Conservation (phyloP, 1,284 basidiomycete genomes). For the Ceratobasidium sp. region DNA sequence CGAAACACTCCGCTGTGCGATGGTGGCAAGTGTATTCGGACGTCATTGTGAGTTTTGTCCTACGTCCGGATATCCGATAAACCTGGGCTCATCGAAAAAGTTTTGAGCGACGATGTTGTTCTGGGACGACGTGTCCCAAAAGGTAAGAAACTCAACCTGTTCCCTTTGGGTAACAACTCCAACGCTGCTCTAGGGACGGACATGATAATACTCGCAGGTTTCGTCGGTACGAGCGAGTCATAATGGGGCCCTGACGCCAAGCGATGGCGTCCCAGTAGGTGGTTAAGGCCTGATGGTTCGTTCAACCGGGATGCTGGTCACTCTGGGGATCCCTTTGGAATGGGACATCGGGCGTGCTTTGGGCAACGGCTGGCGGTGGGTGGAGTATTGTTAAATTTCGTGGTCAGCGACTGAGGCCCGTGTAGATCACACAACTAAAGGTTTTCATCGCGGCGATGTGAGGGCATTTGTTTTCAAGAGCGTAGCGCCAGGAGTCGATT, state of each 20-base stretch:
- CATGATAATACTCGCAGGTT: not conserved
- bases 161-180: not conserved
- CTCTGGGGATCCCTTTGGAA: slow-evolving; percentile 11
- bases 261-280: slow-evolving; percentile 16
- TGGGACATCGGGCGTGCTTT: slow-evolving; percentile 21
- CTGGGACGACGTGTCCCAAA: slow-evolving; percentile 8
- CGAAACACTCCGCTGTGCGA: slow-evolving; percentile 17
- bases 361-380: slow-evolving; percentile 11
- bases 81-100: not conserved
- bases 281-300: slow-evolving; percentile 18
- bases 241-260: slow-evolving; percentile 19
- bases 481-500: not conserved
- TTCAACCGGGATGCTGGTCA: slow-evolving; percentile 9
- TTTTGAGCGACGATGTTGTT: slow-evolving; percentile 7
- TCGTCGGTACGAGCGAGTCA: not conserved
- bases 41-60: not conserved
- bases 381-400: not conserved
- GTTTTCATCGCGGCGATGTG: not conserved
- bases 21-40: not conserved
- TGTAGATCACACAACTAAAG: slow-evolving; percentile 17
- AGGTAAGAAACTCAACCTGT: not conserved
- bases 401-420: not conserved
- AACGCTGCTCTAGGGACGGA: slow-evolving; percentile 5
- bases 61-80: no score
- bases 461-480: slow-evolving; percentile 22